These are phyloP conservation scores for Epichloe scottii DNA, from an alignment of 2,329 filamentous ascomycete species.

Conservation along the genomic window DNA sequence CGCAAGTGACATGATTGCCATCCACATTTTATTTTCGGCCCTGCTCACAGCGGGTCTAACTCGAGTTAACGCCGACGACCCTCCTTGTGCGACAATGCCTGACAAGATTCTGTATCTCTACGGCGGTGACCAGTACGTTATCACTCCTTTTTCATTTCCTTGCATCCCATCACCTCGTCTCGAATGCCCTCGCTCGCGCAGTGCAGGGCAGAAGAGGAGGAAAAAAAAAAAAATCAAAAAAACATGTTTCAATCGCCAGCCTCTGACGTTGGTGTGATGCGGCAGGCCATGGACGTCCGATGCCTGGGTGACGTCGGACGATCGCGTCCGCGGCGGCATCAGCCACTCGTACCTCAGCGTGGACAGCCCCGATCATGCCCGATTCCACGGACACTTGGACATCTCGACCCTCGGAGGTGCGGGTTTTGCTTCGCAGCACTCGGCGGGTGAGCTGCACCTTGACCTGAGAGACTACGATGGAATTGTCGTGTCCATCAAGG, in stretches of 20 bases:
- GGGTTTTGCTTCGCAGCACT: constrained; percentile 71
- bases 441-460: constrained; percentile 45
- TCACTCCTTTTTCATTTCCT: neutral
- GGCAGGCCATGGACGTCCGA: constrained; percentile 43
- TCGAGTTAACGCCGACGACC: neutral
- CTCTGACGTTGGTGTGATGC: neutral
- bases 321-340: constrained; percentile 63
- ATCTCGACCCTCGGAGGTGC: constrained; percentile 65
- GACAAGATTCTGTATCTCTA: constrained; percentile 23
- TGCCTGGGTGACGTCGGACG: constrained; percentile 60
- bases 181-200: neutral
- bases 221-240: neutral
- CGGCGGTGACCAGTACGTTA: constrained; percentile 26
- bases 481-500: constrained; percentile 37
- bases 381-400: constrained; percentile 60
- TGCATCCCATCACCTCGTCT: neutral
- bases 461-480: constrained; percentile 53
- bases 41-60: neutral
- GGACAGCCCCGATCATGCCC: constrained; percentile 25
- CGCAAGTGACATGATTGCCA: neutral
- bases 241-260: neutral
- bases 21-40: neutral
- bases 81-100: constrained; percentile 5
- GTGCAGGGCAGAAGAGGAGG: neutral
- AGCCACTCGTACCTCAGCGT: constrained; percentile 42